A percentile compares a stretch with the other conserved stretches of the same genome.
These are phyloP conservation scores for Candida peoriensis DNA, from an alignment of 805 yeast species.

Conservation along the genomic window DNA sequence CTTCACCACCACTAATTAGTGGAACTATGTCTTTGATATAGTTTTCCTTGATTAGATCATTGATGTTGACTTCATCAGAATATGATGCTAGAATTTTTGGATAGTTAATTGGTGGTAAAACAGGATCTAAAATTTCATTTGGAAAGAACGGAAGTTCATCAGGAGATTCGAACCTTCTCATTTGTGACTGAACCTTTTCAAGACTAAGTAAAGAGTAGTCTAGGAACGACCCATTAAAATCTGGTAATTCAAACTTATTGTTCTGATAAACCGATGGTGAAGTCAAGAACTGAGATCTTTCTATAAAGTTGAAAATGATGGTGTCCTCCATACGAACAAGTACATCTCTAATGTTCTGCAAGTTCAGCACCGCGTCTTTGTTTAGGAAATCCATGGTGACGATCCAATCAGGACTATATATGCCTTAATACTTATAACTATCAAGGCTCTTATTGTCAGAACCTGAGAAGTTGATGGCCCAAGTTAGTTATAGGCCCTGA, in stretches of 20 bases:
- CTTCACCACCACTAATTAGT: constrained; percentile 53
- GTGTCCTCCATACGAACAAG: constrained; percentile 95
- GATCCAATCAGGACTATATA: too few relatives aligned
- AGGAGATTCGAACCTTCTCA: constrained; percentile 89
- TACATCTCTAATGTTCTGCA: constrained; percentile 77
- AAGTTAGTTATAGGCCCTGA: too few relatives aligned
- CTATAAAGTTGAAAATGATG: constrained; percentile 86
- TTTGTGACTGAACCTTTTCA: constrained; percentile 71
- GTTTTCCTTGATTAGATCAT: constrained; percentile 56
- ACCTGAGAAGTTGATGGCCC: too few relatives aligned
- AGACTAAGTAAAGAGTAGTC: constrained; percentile 80
- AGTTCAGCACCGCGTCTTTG: constrained; percentile 76
- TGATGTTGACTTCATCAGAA: constrained; percentile 71
- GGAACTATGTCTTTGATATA: constrained; percentile 79
- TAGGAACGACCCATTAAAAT: constrained; percentile 73
- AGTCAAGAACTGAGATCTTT: constrained; percentile 80
- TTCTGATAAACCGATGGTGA: constrained; percentile 69
- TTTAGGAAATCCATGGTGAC: constrained; percentile 71
- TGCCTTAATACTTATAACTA: constrained; percentile 59
- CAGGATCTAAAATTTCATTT: constrained; percentile 51
- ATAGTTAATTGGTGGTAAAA: constrained; percentile 73
- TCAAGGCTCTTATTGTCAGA: too few relatives aligned
- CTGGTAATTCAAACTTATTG: constrained; percentile 54
- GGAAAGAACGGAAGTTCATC: constrained; percentile 93
- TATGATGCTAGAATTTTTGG: constrained; percentile 76